Conservation (phyloP, 2,329 filamentous ascomycete genomes). For the Aspergillus persii region DNA sequence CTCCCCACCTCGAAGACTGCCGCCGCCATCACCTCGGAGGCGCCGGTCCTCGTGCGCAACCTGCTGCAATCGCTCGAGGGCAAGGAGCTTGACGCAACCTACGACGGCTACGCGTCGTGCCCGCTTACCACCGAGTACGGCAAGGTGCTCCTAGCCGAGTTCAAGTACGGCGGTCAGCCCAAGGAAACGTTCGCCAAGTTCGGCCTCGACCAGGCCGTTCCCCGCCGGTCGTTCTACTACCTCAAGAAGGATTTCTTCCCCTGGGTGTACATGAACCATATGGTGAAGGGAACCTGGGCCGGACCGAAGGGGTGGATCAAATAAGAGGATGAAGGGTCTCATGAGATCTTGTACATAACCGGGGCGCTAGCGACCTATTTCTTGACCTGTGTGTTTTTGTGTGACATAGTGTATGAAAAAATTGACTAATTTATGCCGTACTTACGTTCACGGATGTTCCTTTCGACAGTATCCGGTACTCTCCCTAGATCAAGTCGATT, state of each 20-base stretch:
- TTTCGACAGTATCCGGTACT: no score
- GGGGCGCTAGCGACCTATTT: neutral
- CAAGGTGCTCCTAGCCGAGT: constrained; percentile 64
- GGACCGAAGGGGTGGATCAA: constrained; percentile 55
- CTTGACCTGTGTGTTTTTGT: neutral
- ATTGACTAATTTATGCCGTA: no score
- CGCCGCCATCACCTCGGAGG: constrained; percentile 53
- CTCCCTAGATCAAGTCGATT: no score
- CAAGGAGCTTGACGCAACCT: constrained; percentile 43
- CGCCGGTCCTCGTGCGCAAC: constrained; percentile 53
- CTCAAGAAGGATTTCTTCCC: constrained; percentile 68
- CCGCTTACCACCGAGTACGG: constrained; percentile 57
- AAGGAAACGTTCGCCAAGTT: constrained; percentile 62
- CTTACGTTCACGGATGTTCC: no score
- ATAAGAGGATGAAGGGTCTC: neutral
- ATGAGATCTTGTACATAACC: neutral
- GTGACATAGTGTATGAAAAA: neutral
- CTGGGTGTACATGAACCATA: constrained; percentile 61
- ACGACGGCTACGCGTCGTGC: constrained; percentile 58
- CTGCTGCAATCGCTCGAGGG: constrained; percentile 48
- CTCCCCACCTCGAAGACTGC: constrained; percentile 59
- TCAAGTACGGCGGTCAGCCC: constrained; percentile 62
- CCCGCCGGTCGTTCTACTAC: constrained; percentile 59
- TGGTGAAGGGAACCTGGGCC: constrained; percentile 63
- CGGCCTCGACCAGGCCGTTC: constrained; percentile 57